These are phyloP conservation scores for Fusarium nisikadoi DNA, from an alignment of 2,329 filamentous ascomycete species.

Conservation along the genomic window DNA sequence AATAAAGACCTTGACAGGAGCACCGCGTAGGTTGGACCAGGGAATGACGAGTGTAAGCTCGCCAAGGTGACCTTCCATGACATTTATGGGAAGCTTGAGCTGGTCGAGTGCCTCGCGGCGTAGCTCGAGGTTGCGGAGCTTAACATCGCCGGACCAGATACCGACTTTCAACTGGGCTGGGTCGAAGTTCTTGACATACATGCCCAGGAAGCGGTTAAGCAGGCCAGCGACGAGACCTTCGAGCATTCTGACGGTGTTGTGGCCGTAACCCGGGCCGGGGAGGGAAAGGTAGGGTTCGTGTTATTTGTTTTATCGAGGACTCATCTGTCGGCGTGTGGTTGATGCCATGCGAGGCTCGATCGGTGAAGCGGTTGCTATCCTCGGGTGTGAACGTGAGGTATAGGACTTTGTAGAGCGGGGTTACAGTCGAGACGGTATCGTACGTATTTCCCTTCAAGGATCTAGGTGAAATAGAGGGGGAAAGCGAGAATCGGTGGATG, in stretches of 20 bases:
- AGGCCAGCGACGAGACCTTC: slow-evolving; percentile 96
- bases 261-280: slow-evolving; percentile 80
- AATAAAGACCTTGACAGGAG: slow-evolving; percentile 93
- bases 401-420: slow-evolving; percentile 12
- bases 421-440: slow-evolving; percentile 2
- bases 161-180: slow-evolving; percentile 97
- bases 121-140: slow-evolving; percentile 90
- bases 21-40: slow-evolving; percentile 95
- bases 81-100: slow-evolving; percentile 94
- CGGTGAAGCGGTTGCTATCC: slow-evolving; percentile 13
- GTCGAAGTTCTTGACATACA: slow-evolving; percentile 99
- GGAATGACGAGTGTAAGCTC: slow-evolving; percentile 92
- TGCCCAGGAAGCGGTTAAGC: slow-evolving; percentile 98
- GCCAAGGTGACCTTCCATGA: slow-evolving; percentile 93
- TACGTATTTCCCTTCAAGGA: neutral
- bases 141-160: slow-evolving; percentile 99
- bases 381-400: neutral
- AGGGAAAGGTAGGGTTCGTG: slow-evolving; percentile 31
- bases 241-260: slow-evolving; percentile 77
- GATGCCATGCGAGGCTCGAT: slow-evolving; percentile 39
- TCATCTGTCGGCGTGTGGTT: slow-evolving; percentile 38
- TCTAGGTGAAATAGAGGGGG: neutral
- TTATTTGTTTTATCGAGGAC: slow-evolving; percentile 28
- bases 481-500: slow-evolving; percentile 17
- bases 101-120: slow-evolving; percentile 96